Evolutionary conservation across 352 stramenopile genomes (phyloP).

Genomic region (Globisporangium middletonii): DNA sequence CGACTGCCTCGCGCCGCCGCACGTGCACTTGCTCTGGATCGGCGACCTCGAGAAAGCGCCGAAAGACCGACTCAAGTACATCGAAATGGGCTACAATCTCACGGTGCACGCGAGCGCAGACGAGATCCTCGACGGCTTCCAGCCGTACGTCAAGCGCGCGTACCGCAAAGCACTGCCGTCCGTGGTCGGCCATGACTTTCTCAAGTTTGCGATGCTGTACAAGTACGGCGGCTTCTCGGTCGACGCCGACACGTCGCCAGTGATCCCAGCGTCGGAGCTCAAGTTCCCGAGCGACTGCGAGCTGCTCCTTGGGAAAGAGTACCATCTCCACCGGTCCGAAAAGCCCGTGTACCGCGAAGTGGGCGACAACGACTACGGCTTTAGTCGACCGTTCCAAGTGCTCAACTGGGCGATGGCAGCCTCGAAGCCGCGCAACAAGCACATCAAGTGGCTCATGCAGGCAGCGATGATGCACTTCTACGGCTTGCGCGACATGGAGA

Average conservation of each 20-base stretch:
- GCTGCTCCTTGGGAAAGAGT: constrained; percentile 12
- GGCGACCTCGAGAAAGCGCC: constrained; percentile 6
- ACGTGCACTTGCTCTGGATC: constrained; percentile 16
- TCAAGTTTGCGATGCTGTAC: not conserved
- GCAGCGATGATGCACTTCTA: constrained; percentile 14
- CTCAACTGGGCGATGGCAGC: constrained; percentile 16
- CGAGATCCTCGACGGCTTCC: constrained; percentile 14
- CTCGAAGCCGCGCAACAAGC: constrained; percentile 6
- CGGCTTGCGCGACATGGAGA: constrained; percentile 16
- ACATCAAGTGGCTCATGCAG: constrained; percentile 12
- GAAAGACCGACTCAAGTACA: constrained; percentile 1
- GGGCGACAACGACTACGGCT: constrained; percentile 7
- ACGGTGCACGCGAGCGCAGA: not conserved
- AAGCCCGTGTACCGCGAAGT: constrained; percentile 7
- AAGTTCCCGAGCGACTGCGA: constrained; percentile 3
- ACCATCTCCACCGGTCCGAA: not conserved
- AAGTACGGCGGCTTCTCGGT: too few relatives aligned
- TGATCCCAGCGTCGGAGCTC: constrained; percentile 2
- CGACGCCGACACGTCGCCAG: constrained; percentile 2
- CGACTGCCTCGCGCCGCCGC: constrained; percentile 1
- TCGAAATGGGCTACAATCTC: constrained; percentile 8
- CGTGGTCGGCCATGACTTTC: constrained; percentile 11
- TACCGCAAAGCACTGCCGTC: constrained; percentile 9
- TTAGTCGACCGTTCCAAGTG: constrained; percentile 13
- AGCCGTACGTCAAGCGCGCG: constrained; percentile 2